Evolutionary conservation across 768 basidiomycete genomes (phyloP), one percentile per base, ranked within the genome.

Genomic region (Collybia sp.): DNA sequence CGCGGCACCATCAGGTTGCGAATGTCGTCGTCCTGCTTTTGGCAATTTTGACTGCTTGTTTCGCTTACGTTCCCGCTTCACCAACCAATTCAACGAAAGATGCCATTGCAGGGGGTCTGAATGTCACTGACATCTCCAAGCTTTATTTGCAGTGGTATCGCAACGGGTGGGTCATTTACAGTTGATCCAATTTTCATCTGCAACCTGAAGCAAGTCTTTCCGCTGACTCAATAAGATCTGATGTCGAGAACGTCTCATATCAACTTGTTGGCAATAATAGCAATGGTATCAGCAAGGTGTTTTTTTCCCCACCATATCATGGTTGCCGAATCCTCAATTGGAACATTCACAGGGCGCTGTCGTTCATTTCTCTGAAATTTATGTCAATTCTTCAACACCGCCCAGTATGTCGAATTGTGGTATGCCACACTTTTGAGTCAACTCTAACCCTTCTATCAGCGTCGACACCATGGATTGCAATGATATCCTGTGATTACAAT

Each of bases 381-480:
- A 64, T 44, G 69, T 72, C 10, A 67, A 64, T 19, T 69, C 73
- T 47, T 60, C 65, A 25, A 76, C 71, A 36, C 76, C 80, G 67
- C 65, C 80, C 42, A 69, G 71, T 73, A 47, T 61, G 71, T 58
- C 11, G 8, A 15, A 42, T n/a, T n/a, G n/a, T n/a, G n/a, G n/a
- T 42, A 41, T 12, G 16, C 19, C 17, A 30, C 12, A 20, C 5
- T 44, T 35, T 42, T 44, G 44, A 34, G 35, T 44, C 15, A 1
- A n/a, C 11, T 12, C 20, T 47, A 37, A 40, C 30, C 12, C 12
- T 15, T 30, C 39, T 39, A 13, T 5, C 59, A 77, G 85, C 88
- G 2, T 71, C 67, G 5, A 89, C 92, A 0, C 91, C 93, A 3
- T 96, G 93, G 92, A 87, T 96, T 55, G 93, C 93, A 11, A 74